Percentiles rank a stretch among this genome's conserved stretches.
phyloP scores from a whole-genome alignment of 495 filamentous ascomycete genomes.

The Amphirosellinia nigrospora region DNA sequence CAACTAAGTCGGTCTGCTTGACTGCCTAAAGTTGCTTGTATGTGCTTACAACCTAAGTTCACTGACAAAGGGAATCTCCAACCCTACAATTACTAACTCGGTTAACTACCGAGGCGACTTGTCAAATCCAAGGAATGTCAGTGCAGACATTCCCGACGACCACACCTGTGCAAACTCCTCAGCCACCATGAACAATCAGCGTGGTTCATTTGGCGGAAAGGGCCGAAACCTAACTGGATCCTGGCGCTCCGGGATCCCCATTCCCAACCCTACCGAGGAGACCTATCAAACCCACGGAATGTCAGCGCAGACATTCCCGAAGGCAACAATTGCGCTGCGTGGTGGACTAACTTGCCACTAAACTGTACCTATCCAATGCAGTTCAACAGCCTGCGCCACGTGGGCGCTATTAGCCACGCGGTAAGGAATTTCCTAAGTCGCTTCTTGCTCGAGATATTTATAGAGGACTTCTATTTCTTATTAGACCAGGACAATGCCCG shows the following conservation, averaged over 20 bases:
- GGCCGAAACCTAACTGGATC: neutral
- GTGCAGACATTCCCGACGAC: conserved; percentile 4
- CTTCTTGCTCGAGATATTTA: too few relatives aligned
- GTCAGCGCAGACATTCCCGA: conserved; percentile 8
- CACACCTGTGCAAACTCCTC: conserved; percentile 20
- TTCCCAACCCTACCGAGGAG: conserved; percentile 12
- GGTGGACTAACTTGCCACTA: conserved; percentile 21
- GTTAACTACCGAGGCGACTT: conserved; percentile 20
- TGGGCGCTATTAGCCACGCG: conserved; percentile 17
- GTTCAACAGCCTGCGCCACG: conserved; percentile 21
- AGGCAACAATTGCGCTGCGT: conserved; percentile 14
- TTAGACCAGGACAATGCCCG: too few relatives aligned
- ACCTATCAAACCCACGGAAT: conserved; percentile 6
- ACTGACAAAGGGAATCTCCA: too few relatives aligned
- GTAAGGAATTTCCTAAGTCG: neutral
- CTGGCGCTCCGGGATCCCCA: conserved; percentile 8
- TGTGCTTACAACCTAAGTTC: conserved; percentile 32
- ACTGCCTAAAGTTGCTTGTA: neutral
- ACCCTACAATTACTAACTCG: too few relatives aligned
- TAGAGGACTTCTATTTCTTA: too few relatives aligned
- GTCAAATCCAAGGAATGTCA: neutral
- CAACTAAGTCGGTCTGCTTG: neutral
- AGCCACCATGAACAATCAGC: neutral
- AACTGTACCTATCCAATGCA: conserved; percentile 23
- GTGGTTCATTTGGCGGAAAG: neutral